These are phyloP conservation scores for Spathaspora arborariae DNA, from an alignment of 805 yeast genomes.

Conservation along the genomic window DNA sequence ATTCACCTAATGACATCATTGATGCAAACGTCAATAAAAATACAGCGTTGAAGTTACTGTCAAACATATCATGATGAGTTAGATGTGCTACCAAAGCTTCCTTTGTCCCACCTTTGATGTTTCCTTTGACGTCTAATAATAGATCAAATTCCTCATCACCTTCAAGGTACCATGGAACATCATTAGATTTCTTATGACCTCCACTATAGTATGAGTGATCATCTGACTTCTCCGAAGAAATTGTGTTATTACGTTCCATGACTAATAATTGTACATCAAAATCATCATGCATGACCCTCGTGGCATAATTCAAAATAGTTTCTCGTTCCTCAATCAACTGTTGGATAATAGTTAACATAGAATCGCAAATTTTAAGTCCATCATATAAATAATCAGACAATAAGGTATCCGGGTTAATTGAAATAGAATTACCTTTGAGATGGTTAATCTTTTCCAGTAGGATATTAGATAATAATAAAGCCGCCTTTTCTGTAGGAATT, in stretches of 20 bases:
- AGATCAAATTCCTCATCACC: slow-evolving; percentile 59
- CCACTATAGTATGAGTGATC: slow-evolving; percentile 30
- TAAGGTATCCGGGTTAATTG: slow-evolving; percentile 36
- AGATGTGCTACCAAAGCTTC: slow-evolving; percentile 76
- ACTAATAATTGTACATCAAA: slow-evolving; percentile 56
- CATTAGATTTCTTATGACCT: slow-evolving; percentile 33
- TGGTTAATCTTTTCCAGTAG: slow-evolving; percentile 44
- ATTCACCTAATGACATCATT: slow-evolving; percentile 62
- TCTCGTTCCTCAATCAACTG: slow-evolving; percentile 70
- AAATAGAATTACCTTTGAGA: slow-evolving; percentile 28
- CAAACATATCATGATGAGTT: slow-evolving; percentile 66
- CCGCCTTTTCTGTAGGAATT: slow-evolving; percentile 46
- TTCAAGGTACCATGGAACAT: slow-evolving; percentile 69
- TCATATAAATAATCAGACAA: slow-evolving; percentile 36
- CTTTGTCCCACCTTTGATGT: slow-evolving; percentile 78
- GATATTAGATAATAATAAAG: slow-evolving; percentile 43
- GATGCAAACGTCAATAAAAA: slow-evolving; percentile 74
- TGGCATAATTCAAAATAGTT: slow-evolving; percentile 64
- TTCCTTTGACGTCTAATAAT: slow-evolving; percentile 62
- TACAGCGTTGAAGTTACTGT: slow-evolving; percentile 61
- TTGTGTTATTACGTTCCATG: slow-evolving; percentile 43
- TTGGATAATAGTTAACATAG: slow-evolving; percentile 41
- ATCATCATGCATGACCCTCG: slow-evolving; percentile 74
- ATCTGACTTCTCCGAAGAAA: slow-evolving; percentile 33
- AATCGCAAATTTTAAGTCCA: slow-evolving; percentile 29